Evolutionary conservation across 2,329 filamentous ascomycete species (phyloP).

Genomic region (Paraphaeosphaeria sporulosa): DNA sequence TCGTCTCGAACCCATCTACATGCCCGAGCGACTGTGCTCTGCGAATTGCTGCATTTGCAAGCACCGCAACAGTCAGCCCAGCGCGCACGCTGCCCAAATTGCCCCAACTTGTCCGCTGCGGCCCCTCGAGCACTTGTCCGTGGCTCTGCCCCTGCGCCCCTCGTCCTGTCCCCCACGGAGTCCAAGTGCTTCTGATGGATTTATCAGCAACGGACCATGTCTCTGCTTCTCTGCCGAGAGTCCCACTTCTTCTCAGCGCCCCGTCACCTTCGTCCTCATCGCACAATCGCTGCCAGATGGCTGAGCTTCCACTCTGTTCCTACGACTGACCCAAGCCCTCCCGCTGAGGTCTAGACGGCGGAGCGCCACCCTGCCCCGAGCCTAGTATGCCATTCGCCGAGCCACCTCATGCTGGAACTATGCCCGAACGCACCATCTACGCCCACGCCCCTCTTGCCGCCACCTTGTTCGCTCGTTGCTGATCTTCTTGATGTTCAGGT

Average conservation of each 20-base stretch:
- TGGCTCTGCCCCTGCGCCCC: conserved; percentile 9
- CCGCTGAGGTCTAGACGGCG: not conserved
- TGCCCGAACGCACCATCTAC: conserved; percentile 11
- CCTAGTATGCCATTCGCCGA: conserved; percentile 9
- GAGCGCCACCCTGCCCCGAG: not conserved
- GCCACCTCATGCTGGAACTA: conserved; percentile 21
- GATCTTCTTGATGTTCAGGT: not conserved
- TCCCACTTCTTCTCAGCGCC: not conserved
- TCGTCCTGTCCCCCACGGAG: conserved; percentile 24
- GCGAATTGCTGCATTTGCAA: conserved; percentile 16
- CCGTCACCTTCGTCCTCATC: not conserved
- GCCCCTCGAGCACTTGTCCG: conserved; percentile 5
- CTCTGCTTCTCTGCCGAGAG: conserved; percentile 15
- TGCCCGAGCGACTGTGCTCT: conserved; percentile 4
- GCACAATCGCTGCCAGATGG: not conserved
- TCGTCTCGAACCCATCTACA: not conserved
- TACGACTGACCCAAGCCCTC: conserved; percentile 1
- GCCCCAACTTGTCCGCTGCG: not conserved
- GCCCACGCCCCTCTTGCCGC: not conserved
- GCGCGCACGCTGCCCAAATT: not conserved
- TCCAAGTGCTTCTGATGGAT: conserved; percentile 25
- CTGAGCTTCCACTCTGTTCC: conserved; percentile 5
- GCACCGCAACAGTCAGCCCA: conserved; percentile 10
- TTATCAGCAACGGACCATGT: conserved; percentile 39
- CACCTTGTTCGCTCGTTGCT: not conserved